Evolutionary conservation across 2,329 filamentous ascomycete species (phyloP).

Genomic region (Paecilomyces fulvus): DNA sequence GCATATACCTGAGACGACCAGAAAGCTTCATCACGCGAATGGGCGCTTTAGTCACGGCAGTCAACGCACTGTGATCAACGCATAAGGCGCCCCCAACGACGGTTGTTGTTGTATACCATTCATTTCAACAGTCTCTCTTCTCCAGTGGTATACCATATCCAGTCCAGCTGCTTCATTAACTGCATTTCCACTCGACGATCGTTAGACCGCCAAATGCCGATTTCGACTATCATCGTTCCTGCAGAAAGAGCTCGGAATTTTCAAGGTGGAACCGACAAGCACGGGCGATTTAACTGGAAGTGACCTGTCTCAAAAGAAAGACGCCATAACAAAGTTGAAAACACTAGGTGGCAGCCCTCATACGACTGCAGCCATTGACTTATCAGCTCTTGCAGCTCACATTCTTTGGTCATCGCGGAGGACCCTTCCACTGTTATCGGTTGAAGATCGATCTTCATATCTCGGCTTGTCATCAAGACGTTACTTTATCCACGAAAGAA

Average conservation of each 20-base stretch:
- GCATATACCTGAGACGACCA: background rate
- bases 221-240: conserved; percentile 11
- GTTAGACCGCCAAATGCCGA: conserved; percentile 13
- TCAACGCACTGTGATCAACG: background rate
- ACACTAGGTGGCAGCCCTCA: background rate
- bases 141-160: background rate
- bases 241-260: conserved; percentile 17
- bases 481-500: background rate
- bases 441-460: background rate
- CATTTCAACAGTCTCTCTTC: background rate
- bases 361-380: background rate
- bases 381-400: background rate
- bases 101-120: background rate
- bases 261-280: conserved; percentile 13
- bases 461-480: background rate
- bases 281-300: background rate
- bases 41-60: background rate
- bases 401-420: background rate
- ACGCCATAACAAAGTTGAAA: conserved; percentile 1
- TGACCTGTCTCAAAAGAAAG: background rate
- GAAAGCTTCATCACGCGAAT: background rate
- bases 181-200: background rate
- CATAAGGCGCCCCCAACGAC: background rate
- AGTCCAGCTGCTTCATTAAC: background rate
- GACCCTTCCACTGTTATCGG: background rate